Conservation (phyloP, 1,284 basidiomycete genomes). For the Naganishia albida region DNA sequence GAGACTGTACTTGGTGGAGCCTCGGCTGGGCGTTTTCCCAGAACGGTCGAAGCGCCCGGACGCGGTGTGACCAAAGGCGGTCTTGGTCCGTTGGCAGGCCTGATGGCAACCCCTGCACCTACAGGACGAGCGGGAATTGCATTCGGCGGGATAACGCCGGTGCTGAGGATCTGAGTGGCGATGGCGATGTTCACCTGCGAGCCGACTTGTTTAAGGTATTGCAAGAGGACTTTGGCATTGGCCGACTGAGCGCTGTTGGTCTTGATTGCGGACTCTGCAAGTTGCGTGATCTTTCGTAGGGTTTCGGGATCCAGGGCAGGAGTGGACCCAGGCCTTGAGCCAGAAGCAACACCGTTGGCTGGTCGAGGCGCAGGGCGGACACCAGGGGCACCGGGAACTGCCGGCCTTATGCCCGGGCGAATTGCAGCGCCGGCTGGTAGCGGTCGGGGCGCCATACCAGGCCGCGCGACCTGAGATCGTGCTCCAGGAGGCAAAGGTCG, state of each 20-base stretch:
- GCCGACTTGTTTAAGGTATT: constrained; percentile 36
- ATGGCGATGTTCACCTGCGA: constrained; percentile 35
- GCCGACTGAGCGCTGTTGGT: constrained; percentile 33
- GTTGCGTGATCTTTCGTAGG: constrained; percentile 31
- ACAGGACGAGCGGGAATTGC: constrained; percentile 27
- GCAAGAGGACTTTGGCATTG: constrained; percentile 35
- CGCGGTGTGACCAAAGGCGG: not conserved
- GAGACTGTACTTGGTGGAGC: not conserved
- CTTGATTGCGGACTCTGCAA: constrained; percentile 33
- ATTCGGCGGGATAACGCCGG: constrained; percentile 34
- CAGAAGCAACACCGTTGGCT: constrained; percentile 7
- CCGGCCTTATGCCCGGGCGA: constrained; percentile 10
- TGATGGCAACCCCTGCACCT: not conserved
- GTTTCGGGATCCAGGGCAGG: constrained; percentile 34
- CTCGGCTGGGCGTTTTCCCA: constrained; percentile 20
- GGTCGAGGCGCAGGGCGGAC: constrained; percentile 19
- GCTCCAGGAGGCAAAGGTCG: constrained; percentile 24
- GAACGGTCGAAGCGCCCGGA: constrained; percentile 2
- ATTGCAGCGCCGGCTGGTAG: not conserved
- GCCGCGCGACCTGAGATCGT: constrained; percentile 7
- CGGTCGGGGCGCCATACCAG: constrained; percentile 2
- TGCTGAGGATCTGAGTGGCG: constrained; percentile 36
- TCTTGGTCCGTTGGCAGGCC: not conserved
- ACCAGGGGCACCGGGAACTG: constrained; percentile 3
- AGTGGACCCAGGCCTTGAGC: constrained; percentile 12